A percentile compares a stretch with the other conserved stretches of the same genome.
Conservation (phyloP, 225 moss, liverwort and hornwort species). For the Lunularia cruciata region DNA sequence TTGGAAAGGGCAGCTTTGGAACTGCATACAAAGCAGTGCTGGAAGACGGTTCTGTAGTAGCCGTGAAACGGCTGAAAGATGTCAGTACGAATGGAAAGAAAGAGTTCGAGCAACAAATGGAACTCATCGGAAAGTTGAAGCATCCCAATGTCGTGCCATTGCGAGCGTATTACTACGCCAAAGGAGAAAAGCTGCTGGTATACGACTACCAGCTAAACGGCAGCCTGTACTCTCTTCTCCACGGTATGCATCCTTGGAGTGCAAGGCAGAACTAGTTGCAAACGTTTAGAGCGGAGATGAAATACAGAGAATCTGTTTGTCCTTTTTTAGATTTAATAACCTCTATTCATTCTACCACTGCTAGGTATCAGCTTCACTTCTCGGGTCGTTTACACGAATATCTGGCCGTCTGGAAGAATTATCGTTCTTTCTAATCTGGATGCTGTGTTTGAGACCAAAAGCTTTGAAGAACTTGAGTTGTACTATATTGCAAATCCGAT, state of each 20-base stretch:
- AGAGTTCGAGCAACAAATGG: constrained; percentile 72
- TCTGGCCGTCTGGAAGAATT: too few relatives aligned
- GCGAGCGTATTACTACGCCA: constrained; percentile 72
- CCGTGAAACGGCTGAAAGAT: constrained; percentile 77
- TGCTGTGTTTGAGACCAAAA: too few relatives aligned
- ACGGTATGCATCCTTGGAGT: constrained; percentile 42
- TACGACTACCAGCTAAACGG: constrained; percentile 67
- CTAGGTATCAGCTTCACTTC: too few relatives aligned
- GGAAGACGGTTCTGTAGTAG: constrained; percentile 56
- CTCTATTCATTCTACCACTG: too few relatives aligned
- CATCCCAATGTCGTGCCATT: constrained; percentile 71
- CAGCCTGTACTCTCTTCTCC: constrained; percentile 61
- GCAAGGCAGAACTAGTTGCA: too few relatives aligned
- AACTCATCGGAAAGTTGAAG: constrained; percentile 55
- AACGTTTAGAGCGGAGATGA: too few relatives aligned
- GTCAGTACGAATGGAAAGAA: constrained; percentile 55
- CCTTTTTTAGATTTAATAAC: too few relatives aligned
- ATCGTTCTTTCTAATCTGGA: too few relatives aligned
- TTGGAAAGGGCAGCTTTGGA: constrained; percentile 73
- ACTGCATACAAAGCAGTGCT: constrained; percentile 77
- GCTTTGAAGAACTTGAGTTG: neutral
- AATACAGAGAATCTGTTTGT: too few relatives aligned
- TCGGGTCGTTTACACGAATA: too few relatives aligned
- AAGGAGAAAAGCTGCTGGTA: constrained; percentile 74
- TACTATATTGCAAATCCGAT: neutral